phyloP scores from a whole-genome alignment of 306 rosid genomes.

The Prunus campanulata region DNA sequence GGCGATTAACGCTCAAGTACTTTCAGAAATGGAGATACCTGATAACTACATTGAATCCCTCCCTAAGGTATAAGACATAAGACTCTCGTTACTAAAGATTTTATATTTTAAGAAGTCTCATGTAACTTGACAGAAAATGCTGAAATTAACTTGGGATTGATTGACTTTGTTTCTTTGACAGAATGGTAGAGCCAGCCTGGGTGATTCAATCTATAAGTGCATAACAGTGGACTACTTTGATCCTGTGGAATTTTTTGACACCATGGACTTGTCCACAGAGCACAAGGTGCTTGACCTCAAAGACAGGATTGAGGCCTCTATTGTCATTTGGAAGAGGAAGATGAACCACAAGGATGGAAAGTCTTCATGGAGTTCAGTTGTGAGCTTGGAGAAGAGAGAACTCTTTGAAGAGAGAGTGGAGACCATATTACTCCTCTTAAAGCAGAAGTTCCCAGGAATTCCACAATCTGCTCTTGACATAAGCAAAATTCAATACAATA shows the following conservation, averaged over 20 bases:
- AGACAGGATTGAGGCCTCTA: conserved; percentile 84
- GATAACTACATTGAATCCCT: conserved; percentile 87
- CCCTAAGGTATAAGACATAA: conserved; percentile 54
- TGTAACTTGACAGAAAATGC: not conserved
- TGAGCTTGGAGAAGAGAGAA: conserved; percentile 89
- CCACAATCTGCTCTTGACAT: conserved; percentile 93
- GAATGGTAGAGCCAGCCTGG: conserved; percentile 89
- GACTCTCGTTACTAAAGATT: not conserved
- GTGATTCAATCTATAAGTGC: conserved; percentile 64
- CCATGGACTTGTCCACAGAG: conserved; percentile 71
- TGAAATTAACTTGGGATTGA: not conserved
- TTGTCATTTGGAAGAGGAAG: conserved; percentile 92
- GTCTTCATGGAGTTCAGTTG: conserved; percentile 79
- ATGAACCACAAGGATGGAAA: conserved; percentile 76
- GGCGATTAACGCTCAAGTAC: conserved; percentile 90
- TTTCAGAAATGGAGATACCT: conserved; percentile 78
- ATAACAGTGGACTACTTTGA: conserved; percentile 74
- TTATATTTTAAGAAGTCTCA: not conserved
- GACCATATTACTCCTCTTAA: conserved; percentile 65
- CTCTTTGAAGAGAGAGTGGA: conserved; percentile 90
- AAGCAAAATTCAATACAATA: conserved; percentile 79
- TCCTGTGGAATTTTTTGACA: conserved; percentile 58
- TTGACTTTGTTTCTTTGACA: conserved; percentile 29
- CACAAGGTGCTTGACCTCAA: conserved; percentile 83
- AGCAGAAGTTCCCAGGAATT: conserved; percentile 83